Evolutionary conservation across 2,329 filamentous ascomycete genomes (phyloP).

Genomic region (Aspergillus sp.): DNA sequence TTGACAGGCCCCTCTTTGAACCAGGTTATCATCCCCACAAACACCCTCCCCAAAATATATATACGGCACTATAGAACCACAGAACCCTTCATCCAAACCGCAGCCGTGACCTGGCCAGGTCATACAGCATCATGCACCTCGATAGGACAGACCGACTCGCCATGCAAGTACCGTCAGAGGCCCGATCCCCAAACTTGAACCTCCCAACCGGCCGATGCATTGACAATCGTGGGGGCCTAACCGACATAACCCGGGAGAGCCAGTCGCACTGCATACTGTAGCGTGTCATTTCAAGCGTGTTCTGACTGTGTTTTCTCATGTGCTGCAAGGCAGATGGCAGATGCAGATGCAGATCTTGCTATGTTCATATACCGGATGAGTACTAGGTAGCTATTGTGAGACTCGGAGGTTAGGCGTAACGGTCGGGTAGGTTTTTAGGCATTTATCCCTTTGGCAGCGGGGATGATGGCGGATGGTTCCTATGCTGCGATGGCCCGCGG

Average conservation of each 20-base stretch:
- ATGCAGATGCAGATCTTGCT: neutral
- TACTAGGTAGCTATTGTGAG: neutral
- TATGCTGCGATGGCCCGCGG: neutral
- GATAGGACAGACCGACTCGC: neutral
- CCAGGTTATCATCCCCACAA: neutral
- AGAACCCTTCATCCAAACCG: neutral
- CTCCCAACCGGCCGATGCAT: neutral
- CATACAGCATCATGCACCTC: neutral
- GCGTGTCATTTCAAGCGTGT: neutral
- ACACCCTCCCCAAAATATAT: neutral
- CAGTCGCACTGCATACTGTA: neutral
- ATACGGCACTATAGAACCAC: neutral
- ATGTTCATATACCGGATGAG: neutral
- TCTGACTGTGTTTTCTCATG: neutral
- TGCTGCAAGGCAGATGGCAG: too few relatives aligned
- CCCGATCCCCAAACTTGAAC: neutral
- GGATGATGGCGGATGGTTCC: neutral
- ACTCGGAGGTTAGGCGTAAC: neutral
- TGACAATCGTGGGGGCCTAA: neutral
- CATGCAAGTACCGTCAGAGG: neutral
- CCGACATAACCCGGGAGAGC: neutral
- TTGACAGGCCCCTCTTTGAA: neutral
- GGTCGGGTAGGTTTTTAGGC: neutral
- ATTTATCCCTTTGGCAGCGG: neutral
- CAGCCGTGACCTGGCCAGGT: neutral